Percentiles rank a stretch among this genome's conserved stretches.
Conservation (phyloP, 2,329 filamentous ascomycete species). For the Colletotrichum sp. region DNA sequence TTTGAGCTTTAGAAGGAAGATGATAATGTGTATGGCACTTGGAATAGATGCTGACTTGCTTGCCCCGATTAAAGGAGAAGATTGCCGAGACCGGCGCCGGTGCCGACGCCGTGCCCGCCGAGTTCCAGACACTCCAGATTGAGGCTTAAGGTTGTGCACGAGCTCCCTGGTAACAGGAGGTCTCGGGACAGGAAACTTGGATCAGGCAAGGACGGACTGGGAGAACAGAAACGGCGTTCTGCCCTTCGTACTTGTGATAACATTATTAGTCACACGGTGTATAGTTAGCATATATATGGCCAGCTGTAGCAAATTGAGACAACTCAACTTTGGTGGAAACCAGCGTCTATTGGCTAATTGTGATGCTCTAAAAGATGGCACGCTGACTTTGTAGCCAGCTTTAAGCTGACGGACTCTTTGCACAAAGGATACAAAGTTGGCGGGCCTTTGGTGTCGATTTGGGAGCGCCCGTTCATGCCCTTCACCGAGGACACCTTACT, state of each 20-base stretch:
- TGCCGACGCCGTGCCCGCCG: conserved; percentile 5
- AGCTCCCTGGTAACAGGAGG: neutral
- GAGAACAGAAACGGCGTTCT: neutral
- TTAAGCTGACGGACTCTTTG: neutral
- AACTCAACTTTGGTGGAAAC: neutral
- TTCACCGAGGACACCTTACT: neutral
- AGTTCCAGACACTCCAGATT: neutral
- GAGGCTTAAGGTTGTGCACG: neutral
- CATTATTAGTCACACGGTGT: neutral
- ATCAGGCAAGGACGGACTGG: neutral
- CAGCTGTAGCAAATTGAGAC: neutral
- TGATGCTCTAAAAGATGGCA: neutral
- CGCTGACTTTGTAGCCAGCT: neutral
- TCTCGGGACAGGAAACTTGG: neutral
- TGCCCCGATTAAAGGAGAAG: neutral
- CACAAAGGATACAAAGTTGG: neutral
- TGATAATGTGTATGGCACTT: neutral
- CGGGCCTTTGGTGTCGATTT: neutral
- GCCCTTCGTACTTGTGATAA: neutral
- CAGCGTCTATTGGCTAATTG: neutral
- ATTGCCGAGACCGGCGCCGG: neutral
- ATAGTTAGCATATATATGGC: neutral
- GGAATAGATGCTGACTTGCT: neutral
- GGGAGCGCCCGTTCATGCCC: neutral
- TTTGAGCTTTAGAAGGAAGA: neutral